phyloP scores from a whole-genome alignment of 345 rosid genomes.

The Theobroma cacao region DNA sequence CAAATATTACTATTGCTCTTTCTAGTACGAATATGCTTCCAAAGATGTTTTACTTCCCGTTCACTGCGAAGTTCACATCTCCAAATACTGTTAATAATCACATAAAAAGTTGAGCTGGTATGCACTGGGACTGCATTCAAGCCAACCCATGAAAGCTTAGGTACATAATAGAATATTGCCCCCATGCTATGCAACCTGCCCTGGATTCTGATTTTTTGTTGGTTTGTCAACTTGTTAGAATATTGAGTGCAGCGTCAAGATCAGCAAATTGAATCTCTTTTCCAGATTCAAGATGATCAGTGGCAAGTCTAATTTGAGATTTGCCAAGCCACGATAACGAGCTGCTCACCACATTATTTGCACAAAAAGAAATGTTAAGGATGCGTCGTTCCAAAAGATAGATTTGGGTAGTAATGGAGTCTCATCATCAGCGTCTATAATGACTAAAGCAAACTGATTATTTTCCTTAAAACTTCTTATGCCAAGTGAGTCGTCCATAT shows the following conservation, averaged over 20 bases:
- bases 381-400: neutral
- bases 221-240: neutral
- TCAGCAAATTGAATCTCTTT: neutral
- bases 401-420: neutral
- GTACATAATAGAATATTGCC: too few species aligned
- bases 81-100: neutral
- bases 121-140: too few species aligned
- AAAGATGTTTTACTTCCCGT: neutral
- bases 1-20: too few species aligned
- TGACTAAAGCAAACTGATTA: neutral
- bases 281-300: neutral
- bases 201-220: too few species aligned
- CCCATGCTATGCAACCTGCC: too few species aligned
- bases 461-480: neutral
- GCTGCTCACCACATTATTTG: neutral
- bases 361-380: neutral
- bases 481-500: neutral
- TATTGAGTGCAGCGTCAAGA: neutral
- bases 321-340: neutral
- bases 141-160: too few species aligned
- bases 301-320: neutral
- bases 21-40: too few species aligned
- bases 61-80: neutral
- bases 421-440: neutral
- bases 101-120: too few species aligned